Base-by-base conservation (phyloP, 192 early-diverging fungal genomes). In the Chytriomyces sp. region DNA sequence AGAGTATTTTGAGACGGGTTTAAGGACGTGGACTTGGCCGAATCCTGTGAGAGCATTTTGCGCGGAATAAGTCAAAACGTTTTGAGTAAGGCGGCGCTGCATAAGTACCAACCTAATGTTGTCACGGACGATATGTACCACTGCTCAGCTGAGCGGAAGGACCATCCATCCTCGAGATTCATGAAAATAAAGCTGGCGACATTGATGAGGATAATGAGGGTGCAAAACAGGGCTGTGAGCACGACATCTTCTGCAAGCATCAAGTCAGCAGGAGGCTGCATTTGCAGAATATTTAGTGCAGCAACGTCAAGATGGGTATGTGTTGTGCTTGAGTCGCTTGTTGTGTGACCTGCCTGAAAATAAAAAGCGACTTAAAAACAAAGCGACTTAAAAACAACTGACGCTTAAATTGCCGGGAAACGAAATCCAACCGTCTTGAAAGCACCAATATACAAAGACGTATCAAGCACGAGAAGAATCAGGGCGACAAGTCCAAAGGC, bases 81-180 rank as follows among this genome's bases (percentile, higher is more conserved):
- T 64, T 1, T 13, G 63, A n/a, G 26, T 0, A 26, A 8, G 0
- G 63, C 26, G 28, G n/a, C 6, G 9, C 57, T 7, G 5, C 35
- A 35, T 1, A 2, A 35, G 35, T 6, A 46, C 47, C 9, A 26
- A 77, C 76, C 76, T 8, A 77, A 44, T 0, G 76, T 69, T 9
- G 76, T 49, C 20, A 77, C 61, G 26, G 35, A 46, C n/a, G 76
- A 65, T 18, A 77, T 60, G 35, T 69, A 77, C 76, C 76, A 77
- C 47, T 69, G 67, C 47, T 77, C 76, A 13, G 76, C 76, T 43
- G 68, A 50, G 7, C 67, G 7, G 2, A 69, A 77, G 6, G 16
- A 23, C 76, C 76, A 77, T 3, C 74, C 74, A 5, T 57, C 53
- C 61, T 77, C 76, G 45, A 77, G 35, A 6, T 18, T 11, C 76